Conservation (phyloP, 139 green algal species). For the Chlorella sp. region DNA sequence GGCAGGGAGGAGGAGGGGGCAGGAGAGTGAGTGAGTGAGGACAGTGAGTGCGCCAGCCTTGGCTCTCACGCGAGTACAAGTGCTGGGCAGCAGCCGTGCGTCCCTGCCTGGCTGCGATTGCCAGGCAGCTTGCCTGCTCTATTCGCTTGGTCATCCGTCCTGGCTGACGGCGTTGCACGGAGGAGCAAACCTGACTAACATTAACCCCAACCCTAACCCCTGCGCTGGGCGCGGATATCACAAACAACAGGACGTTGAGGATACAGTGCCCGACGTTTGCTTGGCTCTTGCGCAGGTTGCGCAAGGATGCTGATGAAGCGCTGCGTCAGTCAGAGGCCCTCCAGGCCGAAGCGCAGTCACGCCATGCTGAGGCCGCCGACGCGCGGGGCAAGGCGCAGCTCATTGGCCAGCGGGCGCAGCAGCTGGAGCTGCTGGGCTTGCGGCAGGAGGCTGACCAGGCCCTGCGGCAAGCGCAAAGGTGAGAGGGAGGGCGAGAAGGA, state of each 20-base stretch:
- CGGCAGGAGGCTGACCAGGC: background rate
- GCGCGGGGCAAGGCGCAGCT: too few species aligned
- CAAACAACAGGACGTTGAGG: too few species aligned
- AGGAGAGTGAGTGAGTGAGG: background rate
- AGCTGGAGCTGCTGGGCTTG: background rate
- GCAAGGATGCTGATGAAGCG: background rate
- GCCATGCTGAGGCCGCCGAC: background rate
- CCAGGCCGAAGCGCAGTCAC: background rate
- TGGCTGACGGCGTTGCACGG: too few species aligned
- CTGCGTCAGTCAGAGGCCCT: background rate
- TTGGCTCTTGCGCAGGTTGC: background rate
- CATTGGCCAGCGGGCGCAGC: background rate
- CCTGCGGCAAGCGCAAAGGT: background rate
- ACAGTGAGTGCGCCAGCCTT: background rate
- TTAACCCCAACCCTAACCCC: too few species aligned
- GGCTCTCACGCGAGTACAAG: background rate
- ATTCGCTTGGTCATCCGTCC: background rate
- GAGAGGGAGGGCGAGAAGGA: background rate
- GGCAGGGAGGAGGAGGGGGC: background rate
- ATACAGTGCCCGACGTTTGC: background rate
- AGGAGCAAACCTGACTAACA: too few species aligned
- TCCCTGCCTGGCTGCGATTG: background rate
- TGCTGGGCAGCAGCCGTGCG: background rate
- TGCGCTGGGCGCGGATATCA: too few species aligned
- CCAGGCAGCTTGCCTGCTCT: background rate